These are phyloP conservation scores for Parietichytrium sp. DNA, from an alignment of 108 stramenopile species.

Conservation along the genomic window DNA sequence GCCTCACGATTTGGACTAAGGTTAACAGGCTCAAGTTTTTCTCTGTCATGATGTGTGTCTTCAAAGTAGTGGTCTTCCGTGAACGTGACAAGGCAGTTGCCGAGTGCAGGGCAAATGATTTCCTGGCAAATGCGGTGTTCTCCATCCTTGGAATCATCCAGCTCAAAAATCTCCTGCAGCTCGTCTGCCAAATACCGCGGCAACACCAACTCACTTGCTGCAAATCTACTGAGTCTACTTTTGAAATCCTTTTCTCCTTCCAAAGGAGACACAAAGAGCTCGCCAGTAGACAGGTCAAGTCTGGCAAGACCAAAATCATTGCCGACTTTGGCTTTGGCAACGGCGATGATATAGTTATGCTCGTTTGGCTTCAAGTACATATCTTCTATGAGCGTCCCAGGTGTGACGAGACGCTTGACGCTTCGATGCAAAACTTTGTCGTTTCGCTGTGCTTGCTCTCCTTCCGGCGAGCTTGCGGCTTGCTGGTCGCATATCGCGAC, in stretches of 20 bases:
- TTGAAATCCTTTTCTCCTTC: neutral
- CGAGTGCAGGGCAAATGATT: conserved; percentile 10
- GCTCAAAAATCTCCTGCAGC: no score
- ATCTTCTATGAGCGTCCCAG: neutral
- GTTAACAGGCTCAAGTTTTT: no score
- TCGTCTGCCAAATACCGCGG: neutral
- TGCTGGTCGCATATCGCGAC: conserved; percentile 15
- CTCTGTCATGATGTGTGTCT: neutral
- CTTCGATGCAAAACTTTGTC: neutral
- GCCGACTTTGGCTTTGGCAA: neutral
- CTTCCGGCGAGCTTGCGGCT: no score
- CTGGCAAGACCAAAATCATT: neutral
- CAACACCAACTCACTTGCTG: neutral
- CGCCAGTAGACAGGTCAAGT: conserved; percentile 7
- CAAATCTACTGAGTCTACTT: neutral
- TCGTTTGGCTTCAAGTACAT: neutral
- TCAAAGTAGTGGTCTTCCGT: neutral
- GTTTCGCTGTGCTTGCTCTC: neutral
- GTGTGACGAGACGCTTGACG: neutral
- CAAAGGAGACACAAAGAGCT: neutral
- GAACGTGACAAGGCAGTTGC: neutral
- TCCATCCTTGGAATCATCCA: no score
- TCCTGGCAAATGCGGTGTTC: no score
- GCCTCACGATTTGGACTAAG: no score
- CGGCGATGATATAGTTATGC: neutral